Conservation (phyloP, 78 protist species). For the Polysphondylium violaceum region DNA sequence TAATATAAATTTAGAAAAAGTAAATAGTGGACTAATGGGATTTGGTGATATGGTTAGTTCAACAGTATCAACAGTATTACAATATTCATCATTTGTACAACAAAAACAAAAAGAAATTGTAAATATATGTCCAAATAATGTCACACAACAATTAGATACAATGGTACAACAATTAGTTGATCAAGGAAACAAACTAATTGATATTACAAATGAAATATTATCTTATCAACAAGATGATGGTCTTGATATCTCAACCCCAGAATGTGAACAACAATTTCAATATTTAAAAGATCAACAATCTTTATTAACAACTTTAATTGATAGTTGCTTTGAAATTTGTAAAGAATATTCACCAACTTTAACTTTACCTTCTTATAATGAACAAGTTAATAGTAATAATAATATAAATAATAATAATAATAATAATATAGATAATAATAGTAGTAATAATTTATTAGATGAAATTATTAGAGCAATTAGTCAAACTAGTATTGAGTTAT, state of each 20-base stretch:
- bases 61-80: slow-evolving; percentile 2
- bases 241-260: slow-evolving; percentile 8
- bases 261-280: too few relatives aligned
- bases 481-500: slow-evolving; percentile 18
- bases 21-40: not conserved
- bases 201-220: slow-evolving; percentile 31
- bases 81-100: slow-evolving; percentile 43
- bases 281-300: slow-evolving; percentile 6
- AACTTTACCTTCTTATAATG: not conserved
- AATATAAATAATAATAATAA: slow-evolving; percentile 9
- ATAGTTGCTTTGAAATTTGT: not conserved
- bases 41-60: slow-evolving; percentile 14
- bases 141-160: too few relatives aligned
- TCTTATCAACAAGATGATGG: too few relatives aligned
- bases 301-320: not conserved
- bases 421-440: not conserved
- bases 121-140: not conserved
- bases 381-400: not conserved
- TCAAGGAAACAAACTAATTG: slow-evolving; percentile 22
- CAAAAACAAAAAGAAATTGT: slow-evolving; percentile 20
- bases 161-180: slow-evolving; percentile 17
- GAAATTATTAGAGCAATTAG: slow-evolving; percentile 28
- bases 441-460: slow-evolving; percentile 1
- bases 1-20: slow-evolving; percentile 1
- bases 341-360: slow-evolving; percentile 2